phyloP scores from a whole-genome alignment of 352 stramenopile species.

The Blastocystis sp. region DNA sequence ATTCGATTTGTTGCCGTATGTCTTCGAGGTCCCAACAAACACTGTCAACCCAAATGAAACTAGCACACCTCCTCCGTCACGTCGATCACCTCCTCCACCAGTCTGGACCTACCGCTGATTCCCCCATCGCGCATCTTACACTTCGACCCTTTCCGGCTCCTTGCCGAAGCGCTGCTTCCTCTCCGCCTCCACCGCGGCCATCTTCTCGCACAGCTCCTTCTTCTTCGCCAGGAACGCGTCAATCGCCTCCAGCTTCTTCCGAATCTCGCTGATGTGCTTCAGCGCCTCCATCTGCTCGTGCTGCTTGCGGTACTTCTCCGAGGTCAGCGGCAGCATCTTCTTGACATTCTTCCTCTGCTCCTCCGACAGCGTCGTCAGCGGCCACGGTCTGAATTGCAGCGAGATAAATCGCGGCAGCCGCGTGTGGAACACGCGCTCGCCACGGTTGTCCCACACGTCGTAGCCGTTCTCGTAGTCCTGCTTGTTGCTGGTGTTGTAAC shows the following conservation, averaged over 20 bases:
- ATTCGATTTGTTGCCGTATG: no score
- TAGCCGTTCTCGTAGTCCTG: slow-evolving; percentile 59
- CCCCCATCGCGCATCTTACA: not conserved
- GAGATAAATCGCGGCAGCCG: slow-evolving; percentile 2
- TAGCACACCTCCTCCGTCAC: not conserved
- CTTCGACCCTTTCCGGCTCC: not conserved
- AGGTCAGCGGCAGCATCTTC: not conserved
- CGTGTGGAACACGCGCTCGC: not conserved
- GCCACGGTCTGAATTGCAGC: slow-evolving; percentile 11
- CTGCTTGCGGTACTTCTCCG: slow-evolving; percentile 19
- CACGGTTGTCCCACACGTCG: slow-evolving; percentile 42
- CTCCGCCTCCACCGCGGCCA: not conserved
- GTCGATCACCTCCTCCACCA: not conserved
- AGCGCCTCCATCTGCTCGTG: slow-evolving; percentile 23
- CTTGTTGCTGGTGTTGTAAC: not conserved
- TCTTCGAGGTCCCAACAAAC: slow-evolving; percentile 3
- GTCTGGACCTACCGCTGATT: not conserved
- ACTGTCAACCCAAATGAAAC: not conserved
- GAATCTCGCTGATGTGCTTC: slow-evolving; percentile 46
- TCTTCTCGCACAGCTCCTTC: not conserved
- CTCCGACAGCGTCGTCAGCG: not conserved
- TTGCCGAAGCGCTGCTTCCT: not conserved
- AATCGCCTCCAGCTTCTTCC: slow-evolving; percentile 17
- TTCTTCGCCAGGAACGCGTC: slow-evolving; percentile 18
- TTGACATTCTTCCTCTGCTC: not conserved